Base-by-base conservation (phyloP, 176 grass and related monocot genomes). In the Phyllostachys edulis region DNA sequence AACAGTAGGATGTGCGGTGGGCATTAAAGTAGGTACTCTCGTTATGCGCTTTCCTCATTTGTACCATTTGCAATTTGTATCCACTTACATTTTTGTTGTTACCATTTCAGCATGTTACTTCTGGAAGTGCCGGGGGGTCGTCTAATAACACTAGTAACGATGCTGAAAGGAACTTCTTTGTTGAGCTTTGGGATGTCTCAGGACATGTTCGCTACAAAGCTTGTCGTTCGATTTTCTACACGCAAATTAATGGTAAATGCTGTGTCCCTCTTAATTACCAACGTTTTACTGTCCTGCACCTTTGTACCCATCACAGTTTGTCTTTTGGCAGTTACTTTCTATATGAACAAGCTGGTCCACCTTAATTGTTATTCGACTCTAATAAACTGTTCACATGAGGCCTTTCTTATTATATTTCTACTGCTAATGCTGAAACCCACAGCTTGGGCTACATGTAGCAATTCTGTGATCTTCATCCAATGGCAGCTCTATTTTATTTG, bases 171-270 rank as follows among this genome's bases (percentile, higher is more conserved):
- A 91, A 99, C 73, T 91, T 96, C 59, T 99, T 96, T 90, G 89
- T 99, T 87, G 91, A 99, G 82, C 89, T 99, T 68, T 99, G 91
- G 93, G 96, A 99, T 96, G 73, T 96, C 56, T 94, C 91, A 51
- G 96, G 96, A 55, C 93, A 99, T 72, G 96, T 94, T 63, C 91
- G 93, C 44, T 99, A 99, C 62, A 95, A 95, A 80, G 77, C 91
- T 24, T 99, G 89, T 16, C 89, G 96, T 72, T 90, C 96, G 1
- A 83, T 99, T 86, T 99, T 99, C 76, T 99, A 96, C 83, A 70
- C 85, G 40, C 93, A 99, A 62, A 92, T 99, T 62, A 99, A 96
- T 56, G 96, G 96, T 93, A 92, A 75, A 67, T 69, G 17, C 7
- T 51, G 15, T 69, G 32, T 65, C 12, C 50, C 67, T 62, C 40